Base-by-base conservation (phyloP, 495 filamentous ascomycete genomes). In the Penicillium alfredii region DNA sequence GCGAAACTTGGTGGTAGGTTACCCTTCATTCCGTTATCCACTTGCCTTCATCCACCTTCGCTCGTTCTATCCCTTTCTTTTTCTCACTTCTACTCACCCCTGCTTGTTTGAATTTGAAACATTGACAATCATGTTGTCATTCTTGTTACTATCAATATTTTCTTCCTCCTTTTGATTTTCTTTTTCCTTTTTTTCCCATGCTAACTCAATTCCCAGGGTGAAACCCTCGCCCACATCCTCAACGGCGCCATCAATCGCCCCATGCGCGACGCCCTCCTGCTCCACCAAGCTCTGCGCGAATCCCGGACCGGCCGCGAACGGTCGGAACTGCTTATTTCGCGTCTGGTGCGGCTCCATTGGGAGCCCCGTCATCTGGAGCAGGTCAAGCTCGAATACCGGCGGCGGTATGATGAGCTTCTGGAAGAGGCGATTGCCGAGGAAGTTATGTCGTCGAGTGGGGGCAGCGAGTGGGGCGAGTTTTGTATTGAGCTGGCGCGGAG, bases 161-260 rank as follows among this genome's bases (percentile, higher is more conserved):
- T n/a, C n/a, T n/a, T n/a, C n/a, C n/a, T n/a, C n/a, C n/a, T n/a
- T n/a, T n/a, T n/a, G n/a, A n/a, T n/a, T n/a, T n/a, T n/a, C n/a
- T n/a, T n/a, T n/a, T n/a, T n/a, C n/a, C n/a, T n/a, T n/a, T n/a
- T n/a, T n/a, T n/a, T n/a, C n/a, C 6, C 3, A 24, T 16, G 22
- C 33, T 42, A 29, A 43, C 28, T 8, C 3, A 14, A n/a, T 44
- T 31, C 20, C 8, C 49, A 96, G 92, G 92, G 92, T 30, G 92
- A 98, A 64, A 78, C 92, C 12, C 78, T 98, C 14, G 86, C 90
- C 8, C 92, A 98, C 63, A 85, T 97, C 43, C 84, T 98, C 54
- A 95, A 95, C 63, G 92, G 93, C 51, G 81, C 90, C 25, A 89
- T 96, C 63, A 96, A 98, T 64, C 82, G 85, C 30, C 88, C 92